Percentiles rank a stretch among this genome's conserved stretches.
phyloP scores from a whole-genome alignment of 2,329 filamentous ascomycete genomes.

The Fusarium begoniae region DNA sequence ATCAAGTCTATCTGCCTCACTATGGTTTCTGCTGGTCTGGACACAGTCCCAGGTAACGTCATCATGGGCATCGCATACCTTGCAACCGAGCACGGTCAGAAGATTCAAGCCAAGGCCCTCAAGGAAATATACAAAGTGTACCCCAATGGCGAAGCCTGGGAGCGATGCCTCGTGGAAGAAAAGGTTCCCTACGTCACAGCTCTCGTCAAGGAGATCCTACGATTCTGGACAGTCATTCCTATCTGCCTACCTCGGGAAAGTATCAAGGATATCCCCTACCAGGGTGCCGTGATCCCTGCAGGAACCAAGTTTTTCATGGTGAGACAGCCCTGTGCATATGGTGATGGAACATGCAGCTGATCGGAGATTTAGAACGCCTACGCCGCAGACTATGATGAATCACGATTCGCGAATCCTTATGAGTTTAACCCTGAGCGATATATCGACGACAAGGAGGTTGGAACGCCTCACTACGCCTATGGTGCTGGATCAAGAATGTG shows the following conservation, averaged over 20 bases:
- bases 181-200: conserved; percentile 81
- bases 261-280: conserved; percentile 76
- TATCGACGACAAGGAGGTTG: conserved; percentile 62
- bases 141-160: conserved; percentile 79
- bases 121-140: conserved; percentile 76
- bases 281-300: conserved; percentile 73
- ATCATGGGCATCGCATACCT: conserved; percentile 84
- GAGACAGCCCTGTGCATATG: conserved; percentile 3
- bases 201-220: conserved; percentile 79
- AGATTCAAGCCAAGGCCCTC: conserved; percentile 75
- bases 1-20: conserved; percentile 83
- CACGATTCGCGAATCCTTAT: conserved; percentile 71
- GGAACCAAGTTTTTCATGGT: conserved; percentile 85
- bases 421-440: conserved; percentile 77
- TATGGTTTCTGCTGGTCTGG: conserved; percentile 83
- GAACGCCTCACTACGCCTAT: conserved; percentile 70
- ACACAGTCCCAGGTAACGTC: conserved; percentile 82
- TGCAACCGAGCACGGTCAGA: conserved; percentile 71
- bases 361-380: conserved; percentile 68
- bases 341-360: background rate
- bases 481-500: conserved; percentile 72
- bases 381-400: conserved; percentile 76
- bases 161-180: conserved; percentile 75
- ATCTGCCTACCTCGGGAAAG: conserved; percentile 78
- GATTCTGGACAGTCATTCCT: conserved; percentile 83